Percentiles rank a stretch among this genome's conserved stretches.
Conservation (phyloP, 495 filamentous ascomycete species). For the Trichoderma virens region DNA sequence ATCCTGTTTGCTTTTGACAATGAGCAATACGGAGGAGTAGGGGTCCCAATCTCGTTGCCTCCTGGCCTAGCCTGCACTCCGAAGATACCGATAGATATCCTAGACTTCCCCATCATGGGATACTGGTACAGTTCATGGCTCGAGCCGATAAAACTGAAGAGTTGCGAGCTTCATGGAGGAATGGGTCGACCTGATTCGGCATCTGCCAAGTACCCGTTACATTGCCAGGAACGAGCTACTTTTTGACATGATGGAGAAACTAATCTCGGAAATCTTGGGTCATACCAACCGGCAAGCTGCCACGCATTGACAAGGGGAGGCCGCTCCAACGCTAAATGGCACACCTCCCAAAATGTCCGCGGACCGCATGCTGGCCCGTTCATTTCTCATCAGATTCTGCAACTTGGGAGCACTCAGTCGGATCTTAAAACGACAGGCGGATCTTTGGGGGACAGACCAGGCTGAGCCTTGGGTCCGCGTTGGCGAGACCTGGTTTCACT, state of each 20-base stretch:
- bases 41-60: not conserved
- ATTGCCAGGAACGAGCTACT: slow-evolving; percentile 1
- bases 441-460: not conserved
- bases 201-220: not conserved
- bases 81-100: no score
- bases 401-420: slow-evolving; percentile 3
- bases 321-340: not conserved
- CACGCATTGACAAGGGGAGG: not conserved
- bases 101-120: no score
- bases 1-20: not conserved
- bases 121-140: no score
- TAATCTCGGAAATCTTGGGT: slow-evolving; percentile 9
- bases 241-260: slow-evolving; percentile 7
- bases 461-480: not conserved
- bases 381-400: not conserved
- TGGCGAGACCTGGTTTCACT: not conserved
- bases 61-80: no score
- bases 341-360: not conserved
- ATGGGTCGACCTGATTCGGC: not conserved
- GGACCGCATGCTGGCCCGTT: slow-evolving; percentile 6
- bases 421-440: slow-evolving; percentile 3
- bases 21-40: not conserved
- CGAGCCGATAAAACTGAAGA: no score
- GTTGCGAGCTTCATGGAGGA: not conserved
- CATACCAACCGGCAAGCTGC: slow-evolving; percentile 6